A percentile compares a stretch with the other conserved stretches of the same genome.
Conservation (phyloP, 1,284 basidiomycete genomes). For the Abortiporus biennis region DNA sequence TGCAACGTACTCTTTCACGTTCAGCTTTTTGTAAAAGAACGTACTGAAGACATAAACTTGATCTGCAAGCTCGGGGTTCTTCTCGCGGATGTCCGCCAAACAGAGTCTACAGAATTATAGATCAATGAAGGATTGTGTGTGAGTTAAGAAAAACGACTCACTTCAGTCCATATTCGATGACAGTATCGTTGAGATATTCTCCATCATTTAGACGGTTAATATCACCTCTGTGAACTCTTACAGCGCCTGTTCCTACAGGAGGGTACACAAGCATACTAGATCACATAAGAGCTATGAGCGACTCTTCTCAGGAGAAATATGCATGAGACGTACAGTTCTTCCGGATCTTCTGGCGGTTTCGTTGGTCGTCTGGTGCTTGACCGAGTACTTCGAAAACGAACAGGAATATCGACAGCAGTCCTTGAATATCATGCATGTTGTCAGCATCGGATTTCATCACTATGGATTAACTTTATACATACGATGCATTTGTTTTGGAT, state of each 20-base stretch:
- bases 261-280: constrained; percentile 74
- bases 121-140: not conserved
- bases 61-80: constrained; percentile 56
- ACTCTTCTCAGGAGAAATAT: constrained; percentile 6
- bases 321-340: constrained; percentile 52
- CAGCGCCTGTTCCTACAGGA: constrained; percentile 57
- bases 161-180: constrained; percentile 95
- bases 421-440: too few relatives aligned
- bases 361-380: too few relatives aligned
- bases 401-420: too few relatives aligned
- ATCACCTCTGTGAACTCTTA: constrained; percentile 79
- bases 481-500: too few relatives aligned
- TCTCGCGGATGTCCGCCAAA: constrained; percentile 48
- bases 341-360: constrained; percentile 26
- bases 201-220: constrained; percentile 63
- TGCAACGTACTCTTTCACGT: constrained; percentile 63
- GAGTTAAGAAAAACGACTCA: constrained; percentile 30
- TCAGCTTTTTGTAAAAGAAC: constrained; percentile 97
- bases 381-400: too few relatives aligned
- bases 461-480: too few relatives aligned
- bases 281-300: not conserved
- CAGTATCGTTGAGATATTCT: constrained; percentile 91
- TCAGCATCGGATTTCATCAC: too few relatives aligned
- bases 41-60: constrained; percentile 92
- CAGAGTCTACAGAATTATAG: constrained; percentile 48